Evolutionary conservation across 768 basidiomycete species (phyloP).

Genomic region (Nidularia sp.): DNA sequence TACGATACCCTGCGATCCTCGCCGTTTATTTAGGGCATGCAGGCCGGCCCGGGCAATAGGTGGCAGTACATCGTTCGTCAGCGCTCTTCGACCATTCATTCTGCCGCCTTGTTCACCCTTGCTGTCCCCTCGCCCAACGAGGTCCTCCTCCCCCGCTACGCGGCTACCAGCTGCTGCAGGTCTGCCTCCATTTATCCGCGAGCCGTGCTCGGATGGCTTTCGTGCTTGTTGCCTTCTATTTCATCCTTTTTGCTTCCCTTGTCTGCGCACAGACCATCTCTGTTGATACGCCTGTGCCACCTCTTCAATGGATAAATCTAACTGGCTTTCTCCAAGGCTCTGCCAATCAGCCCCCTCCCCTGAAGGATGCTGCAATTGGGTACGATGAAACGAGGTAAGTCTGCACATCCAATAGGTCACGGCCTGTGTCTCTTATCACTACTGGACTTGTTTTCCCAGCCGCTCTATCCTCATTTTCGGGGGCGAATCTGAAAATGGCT

Average conservation of each 20-base stretch:
- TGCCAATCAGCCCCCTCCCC: constrained; percentile 49
- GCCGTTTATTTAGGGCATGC: too few species aligned
- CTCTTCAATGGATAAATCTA: constrained; percentile 76
- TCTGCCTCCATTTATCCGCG: background rate
- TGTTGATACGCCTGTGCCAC: constrained; percentile 51
- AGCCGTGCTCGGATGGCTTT: background rate
- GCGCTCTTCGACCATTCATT: too few species aligned
- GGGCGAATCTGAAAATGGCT: constrained; percentile 64
- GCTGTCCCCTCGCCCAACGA: background rate
- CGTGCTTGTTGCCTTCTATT: constrained; percentile 15
- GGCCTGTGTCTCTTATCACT: constrained; percentile 9
- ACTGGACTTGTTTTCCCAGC: constrained; percentile 38
- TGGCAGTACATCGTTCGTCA: too few species aligned
- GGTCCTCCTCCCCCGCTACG: too few species aligned
- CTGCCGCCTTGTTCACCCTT: background rate
- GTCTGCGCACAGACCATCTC: constrained; percentile 45
- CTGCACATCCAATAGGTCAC: constrained; percentile 1
- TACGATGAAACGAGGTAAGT: constrained; percentile 42
- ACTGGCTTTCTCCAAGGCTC: constrained; percentile 52
- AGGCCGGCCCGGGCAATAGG: too few species aligned
- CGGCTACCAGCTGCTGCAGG: too few species aligned
- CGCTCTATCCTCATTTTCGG: constrained; percentile 70
- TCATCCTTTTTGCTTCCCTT: constrained; percentile 18
- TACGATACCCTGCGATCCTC: too few species aligned
- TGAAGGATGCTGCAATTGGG: constrained; percentile 72